Evolutionary conservation across 106 monocot species (phyloP).

Genomic region (Alisma plantagoaquatica): DNA sequence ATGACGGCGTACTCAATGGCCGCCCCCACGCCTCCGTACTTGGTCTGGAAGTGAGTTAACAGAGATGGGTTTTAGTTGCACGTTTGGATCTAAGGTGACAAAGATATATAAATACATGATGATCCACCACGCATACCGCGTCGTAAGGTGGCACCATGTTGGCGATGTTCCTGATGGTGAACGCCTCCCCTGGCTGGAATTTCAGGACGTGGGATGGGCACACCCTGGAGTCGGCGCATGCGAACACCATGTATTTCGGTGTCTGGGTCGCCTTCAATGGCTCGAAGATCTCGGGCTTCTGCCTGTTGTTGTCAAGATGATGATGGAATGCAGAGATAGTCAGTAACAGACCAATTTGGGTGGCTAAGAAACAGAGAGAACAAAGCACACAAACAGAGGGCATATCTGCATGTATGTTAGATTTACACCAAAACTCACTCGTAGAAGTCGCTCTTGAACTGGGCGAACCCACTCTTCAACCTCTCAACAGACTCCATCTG

Average conservation of each 20-base stretch:
- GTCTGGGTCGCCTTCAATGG: constrained; percentile 39
- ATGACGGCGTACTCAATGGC: constrained; percentile 79
- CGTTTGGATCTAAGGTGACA: neutral
- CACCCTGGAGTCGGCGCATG: constrained; percentile 83
- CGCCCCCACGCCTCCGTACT: constrained; percentile 48
- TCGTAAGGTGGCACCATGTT: constrained; percentile 72
- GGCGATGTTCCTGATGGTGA: constrained; percentile 77
- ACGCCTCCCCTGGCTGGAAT: constrained; percentile 80
- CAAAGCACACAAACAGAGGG: neutral
- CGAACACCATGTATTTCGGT: constrained; percentile 81
- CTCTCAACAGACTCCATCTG: constrained; percentile 36
- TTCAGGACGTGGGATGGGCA: constrained; percentile 70
- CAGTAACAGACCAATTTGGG: no score
- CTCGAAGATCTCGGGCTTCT: constrained; percentile 53
- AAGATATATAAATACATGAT: neutral
- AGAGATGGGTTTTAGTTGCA: no score
- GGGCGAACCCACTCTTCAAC: constrained; percentile 43
- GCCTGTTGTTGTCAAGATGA: constrained; percentile 23
- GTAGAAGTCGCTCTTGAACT: constrained; percentile 67
- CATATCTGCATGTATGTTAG: neutral
- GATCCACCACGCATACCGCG: constrained; percentile 13
- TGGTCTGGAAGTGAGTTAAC: constrained; percentile 33
- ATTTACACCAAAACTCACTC: constrained; percentile 25
- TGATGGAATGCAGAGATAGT: neutral
- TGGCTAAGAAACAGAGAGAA: neutral